Evolutionary conservation across 306 rosid species (phyloP).

Genomic region (Heteromeles arbutifolia): DNA sequence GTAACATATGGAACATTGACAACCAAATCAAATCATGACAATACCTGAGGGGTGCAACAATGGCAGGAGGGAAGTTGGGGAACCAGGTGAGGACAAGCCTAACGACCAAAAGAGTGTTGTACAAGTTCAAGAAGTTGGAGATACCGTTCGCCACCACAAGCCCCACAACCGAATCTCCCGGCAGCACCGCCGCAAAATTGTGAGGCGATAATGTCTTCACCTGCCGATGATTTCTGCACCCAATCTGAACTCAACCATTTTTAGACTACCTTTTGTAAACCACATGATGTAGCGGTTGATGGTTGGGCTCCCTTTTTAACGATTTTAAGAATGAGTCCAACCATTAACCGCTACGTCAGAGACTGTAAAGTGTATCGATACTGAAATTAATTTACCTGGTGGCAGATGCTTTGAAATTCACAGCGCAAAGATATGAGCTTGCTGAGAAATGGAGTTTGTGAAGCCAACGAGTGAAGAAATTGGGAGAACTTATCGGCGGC

Average conservation of each 20-base stretch:
- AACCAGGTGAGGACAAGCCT: slow-evolving; percentile 98
- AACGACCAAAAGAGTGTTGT: slow-evolving; percentile 72
- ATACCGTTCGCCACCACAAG: slow-evolving; percentile 76
- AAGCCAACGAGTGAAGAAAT: slow-evolving; percentile 38
- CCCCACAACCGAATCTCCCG: slow-evolving; percentile 90
- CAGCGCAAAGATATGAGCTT: slow-evolving; percentile 38
- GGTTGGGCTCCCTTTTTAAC: no score
- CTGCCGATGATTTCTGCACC: slow-evolving; percentile 30
- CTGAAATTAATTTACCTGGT: slow-evolving; percentile 35
- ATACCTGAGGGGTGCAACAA: slow-evolving; percentile 87
- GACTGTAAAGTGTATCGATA: no score
- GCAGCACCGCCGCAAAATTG: slow-evolving; percentile 82
- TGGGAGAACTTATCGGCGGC: slow-evolving; percentile 29
- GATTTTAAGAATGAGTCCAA: no score
- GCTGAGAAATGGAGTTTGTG: slow-evolving; percentile 49
- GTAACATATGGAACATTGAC: neutral
- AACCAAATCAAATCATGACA: neutral
- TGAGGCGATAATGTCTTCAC: slow-evolving; percentile 27
- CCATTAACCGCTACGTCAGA: no score
- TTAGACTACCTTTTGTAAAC: no score
- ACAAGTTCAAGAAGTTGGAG: slow-evolving; percentile 70
- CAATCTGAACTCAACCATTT: slow-evolving; percentile 37
- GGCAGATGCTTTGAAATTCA: slow-evolving; percentile 40
- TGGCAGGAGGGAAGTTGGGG: slow-evolving; percentile 81
- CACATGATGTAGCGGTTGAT: no score